These are phyloP conservation scores for Solanum bulbocastanum DNA, from an alignment of 257 asterid genomes.

Conservation along the genomic window DNA sequence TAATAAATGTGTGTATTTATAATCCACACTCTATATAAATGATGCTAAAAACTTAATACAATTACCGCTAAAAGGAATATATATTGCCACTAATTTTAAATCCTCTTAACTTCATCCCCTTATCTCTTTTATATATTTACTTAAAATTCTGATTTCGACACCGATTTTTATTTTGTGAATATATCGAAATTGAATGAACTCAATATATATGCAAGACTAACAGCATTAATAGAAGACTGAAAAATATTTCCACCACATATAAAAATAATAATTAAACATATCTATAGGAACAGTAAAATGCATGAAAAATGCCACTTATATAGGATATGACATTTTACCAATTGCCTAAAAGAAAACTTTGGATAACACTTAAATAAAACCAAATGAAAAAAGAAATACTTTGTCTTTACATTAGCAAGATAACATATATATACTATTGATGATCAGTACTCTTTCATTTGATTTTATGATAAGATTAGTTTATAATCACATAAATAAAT, in stretches of 20 bases:
- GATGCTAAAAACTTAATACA: too few species aligned
- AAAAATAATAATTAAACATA: neutral
- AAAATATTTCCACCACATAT: neutral
- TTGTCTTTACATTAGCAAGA: conserved; percentile 7
- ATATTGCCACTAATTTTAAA: too few species aligned
- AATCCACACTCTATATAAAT: too few species aligned
- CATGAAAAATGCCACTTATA: neutral
- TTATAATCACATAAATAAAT: neutral
- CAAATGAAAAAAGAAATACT: neutral
- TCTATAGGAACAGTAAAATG: neutral
- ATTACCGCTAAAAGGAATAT: too few species aligned
- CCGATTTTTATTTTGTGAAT: accelerated
- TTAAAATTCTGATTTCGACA: neutral
- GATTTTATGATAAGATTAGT: neutral
- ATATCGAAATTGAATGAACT: neutral
- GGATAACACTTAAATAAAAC: neutral
- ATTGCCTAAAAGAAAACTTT: neutral
- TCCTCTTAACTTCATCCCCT: neutral
- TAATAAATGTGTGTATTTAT: too few species aligned
- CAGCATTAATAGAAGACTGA: neutral
- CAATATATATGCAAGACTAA: neutral
- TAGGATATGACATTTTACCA: neutral
- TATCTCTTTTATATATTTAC: too few species aligned
- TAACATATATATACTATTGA: neutral
- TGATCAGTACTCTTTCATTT: neutral